phyloP scores from a whole-genome alignment of 371 early-diverging fungal species.

The Rhizopus delemar region DNA sequence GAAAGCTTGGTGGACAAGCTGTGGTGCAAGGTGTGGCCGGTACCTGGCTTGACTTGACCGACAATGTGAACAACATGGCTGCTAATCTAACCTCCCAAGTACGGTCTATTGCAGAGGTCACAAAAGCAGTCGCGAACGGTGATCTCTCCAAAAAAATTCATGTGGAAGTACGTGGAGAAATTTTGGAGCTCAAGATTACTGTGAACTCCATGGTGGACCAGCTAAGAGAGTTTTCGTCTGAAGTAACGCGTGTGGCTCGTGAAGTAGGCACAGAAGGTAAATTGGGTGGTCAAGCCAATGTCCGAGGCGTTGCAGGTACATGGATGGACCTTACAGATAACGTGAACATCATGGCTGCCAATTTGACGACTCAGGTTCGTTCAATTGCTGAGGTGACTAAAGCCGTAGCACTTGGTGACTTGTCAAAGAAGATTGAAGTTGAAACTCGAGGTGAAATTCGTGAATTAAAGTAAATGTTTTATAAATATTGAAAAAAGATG shows the following conservation, averaged over 20 bases:
- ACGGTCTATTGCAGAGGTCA: conserved; percentile 53
- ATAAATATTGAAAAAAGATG: background rate
- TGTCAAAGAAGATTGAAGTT: conserved; percentile 22
- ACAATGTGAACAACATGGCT: conserved; percentile 51
- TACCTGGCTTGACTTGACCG: conserved; percentile 49
- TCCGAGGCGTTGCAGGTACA: conserved; percentile 48
- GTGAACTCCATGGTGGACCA: conserved; percentile 30
- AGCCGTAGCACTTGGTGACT: conserved; percentile 24
- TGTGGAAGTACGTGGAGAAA: conserved; percentile 35
- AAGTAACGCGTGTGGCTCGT: conserved; percentile 45
- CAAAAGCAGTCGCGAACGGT: conserved; percentile 54
- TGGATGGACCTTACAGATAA: conserved; percentile 54
- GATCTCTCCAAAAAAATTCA: conserved; percentile 39
- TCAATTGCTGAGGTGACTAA: conserved; percentile 27
- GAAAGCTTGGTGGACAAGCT: conserved; percentile 40
- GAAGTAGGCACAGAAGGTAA: conserved; percentile 53
- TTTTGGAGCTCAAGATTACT: conserved; percentile 32
- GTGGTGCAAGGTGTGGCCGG: conserved; percentile 43
- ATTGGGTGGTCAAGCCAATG: conserved; percentile 42
- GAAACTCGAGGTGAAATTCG: conserved; percentile 23
- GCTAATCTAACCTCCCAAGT: conserved; percentile 46
- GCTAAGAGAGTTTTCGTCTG: conserved; percentile 38
- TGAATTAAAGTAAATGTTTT: conserved; percentile 18
- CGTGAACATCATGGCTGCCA: conserved; percentile 40
- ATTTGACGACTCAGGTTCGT: conserved; percentile 57